Evolutionary conservation across 352 stramenopile species (phyloP).

Genomic region (Chrysophaeum taylorii): DNA sequence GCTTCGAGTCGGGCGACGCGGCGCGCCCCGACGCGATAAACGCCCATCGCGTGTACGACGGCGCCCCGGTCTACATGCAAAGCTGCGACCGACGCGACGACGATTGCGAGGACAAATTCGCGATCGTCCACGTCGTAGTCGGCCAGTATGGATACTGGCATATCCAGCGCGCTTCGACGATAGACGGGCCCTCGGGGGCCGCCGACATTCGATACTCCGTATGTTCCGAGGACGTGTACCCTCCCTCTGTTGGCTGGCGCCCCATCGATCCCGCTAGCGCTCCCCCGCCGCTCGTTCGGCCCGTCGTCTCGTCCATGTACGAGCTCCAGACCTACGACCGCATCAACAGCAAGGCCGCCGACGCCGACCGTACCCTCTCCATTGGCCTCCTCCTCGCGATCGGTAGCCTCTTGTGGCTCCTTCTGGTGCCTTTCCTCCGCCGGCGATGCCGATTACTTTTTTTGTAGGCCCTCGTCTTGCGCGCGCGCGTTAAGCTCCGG

Average conservation of each 20-base stretch:
- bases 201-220: not conserved
- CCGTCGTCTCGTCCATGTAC: not conserved
- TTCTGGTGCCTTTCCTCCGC: too few species aligned
- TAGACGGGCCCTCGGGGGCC: not conserved
- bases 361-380: too few species aligned
- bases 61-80: conserved; percentile 5
- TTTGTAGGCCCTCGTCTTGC: too few species aligned
- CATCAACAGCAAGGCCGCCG: too few species aligned
- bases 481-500: too few species aligned
- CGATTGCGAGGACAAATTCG: not conserved
- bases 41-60: not conserved
- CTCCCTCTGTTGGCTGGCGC: not conserved
- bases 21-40: not conserved
- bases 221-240: conserved; percentile 11
- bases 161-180: not conserved
- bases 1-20: not conserved
- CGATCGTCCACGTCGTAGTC: not conserved
- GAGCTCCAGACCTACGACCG: too few species aligned
- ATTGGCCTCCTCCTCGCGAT: too few species aligned
- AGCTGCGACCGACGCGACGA: not conserved
- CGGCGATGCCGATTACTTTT: too few species aligned
- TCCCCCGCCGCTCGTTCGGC: not conserved
- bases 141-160: conserved; percentile 12
- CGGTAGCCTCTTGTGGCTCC: too few species aligned
- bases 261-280: not conserved